Evolutionary conservation across 2,329 filamentous ascomycete species (phyloP), one percentile per base, ranked within the genome.

Genomic region (Colletotrichum somersetense): DNA sequence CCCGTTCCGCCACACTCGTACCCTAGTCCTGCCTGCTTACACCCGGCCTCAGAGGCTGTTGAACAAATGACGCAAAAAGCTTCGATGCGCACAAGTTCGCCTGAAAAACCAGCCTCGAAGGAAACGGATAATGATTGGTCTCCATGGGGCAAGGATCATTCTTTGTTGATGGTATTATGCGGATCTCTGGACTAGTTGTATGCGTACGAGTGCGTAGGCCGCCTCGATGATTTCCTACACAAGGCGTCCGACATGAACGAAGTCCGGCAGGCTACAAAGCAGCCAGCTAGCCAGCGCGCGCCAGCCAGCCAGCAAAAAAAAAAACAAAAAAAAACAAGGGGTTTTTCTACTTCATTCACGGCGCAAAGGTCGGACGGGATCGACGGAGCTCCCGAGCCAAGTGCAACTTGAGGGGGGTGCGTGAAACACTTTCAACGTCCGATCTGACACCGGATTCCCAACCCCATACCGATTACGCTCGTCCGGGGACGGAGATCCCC

Each of bases 361-460:
- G 61, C 56, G 56, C 33, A 18, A 53, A 53, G 18, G 38, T n/a
- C 53, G 55, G 53, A 64, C 30, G 26, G n/a, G n/a, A 64, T 62
- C 46, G 53, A 35, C 52, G 65, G 35, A 62, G 42, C 33, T 35
- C 26, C 53, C 61, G 59, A 65, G 61, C 59, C 70, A 72, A 63
- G 40, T 7, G 46, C 35, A 33, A 50, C 53, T 48, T 64, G 48
- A 56, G 53, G 6, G 46, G 18, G 35, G 35, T 40, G 71, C 62
- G 62, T 72, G 71, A 73, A 71, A 73, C 44, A 46, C 62, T 53
- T 63, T 26, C 42, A 68, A 62, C 52, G 44, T 57, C 67, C 62
- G 56, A 73, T 62, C 57, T 71, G 67, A 58, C 30, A 67, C 57
- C 67, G 67, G 55, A 48, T 53, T 73, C 57, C 38, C 71, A 71